Percentiles rank a stretch among this genome's conserved stretches.
phyloP scores from a whole-genome alignment of 257 asterid species.

The Vinca minor region DNA sequence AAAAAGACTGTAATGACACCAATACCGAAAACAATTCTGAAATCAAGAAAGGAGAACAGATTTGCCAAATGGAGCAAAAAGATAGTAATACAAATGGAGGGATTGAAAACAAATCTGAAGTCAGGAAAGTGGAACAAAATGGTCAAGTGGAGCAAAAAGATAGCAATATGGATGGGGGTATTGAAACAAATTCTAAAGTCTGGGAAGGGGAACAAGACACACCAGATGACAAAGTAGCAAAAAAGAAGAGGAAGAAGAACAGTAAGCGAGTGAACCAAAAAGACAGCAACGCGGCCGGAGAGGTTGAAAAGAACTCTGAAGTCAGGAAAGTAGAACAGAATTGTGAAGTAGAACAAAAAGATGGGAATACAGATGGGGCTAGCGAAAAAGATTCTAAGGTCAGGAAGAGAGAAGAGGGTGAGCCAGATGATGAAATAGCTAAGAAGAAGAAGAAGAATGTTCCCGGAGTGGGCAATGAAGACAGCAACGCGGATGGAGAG shows the following conservation, averaged over 20 bases:
- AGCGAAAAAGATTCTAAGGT: too few species aligned
- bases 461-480: too few species aligned
- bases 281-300: too few species aligned
- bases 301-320: too few species aligned
- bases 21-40: background rate
- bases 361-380: too few species aligned
- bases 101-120: background rate
- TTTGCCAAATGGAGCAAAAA: background rate
- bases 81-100: background rate
- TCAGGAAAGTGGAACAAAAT: conserved; percentile 3
- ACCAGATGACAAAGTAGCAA: background rate
- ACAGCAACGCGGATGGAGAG: too few species aligned
- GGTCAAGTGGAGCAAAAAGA: background rate
- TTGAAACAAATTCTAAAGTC: background rate
- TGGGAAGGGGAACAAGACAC: background rate
- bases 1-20: background rate
- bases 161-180: background rate
- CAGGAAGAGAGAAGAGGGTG: too few species aligned
- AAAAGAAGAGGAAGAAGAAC: background rate
- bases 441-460: too few species aligned
- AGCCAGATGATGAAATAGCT: too few species aligned
- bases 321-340: too few species aligned
- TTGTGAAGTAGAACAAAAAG: too few species aligned
- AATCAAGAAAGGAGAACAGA: conserved; percentile 1
- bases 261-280: too few species aligned